Evolutionary conservation across 192 early-diverging fungal species (phyloP), one percentile per base, ranked within the genome.

Genomic region (Dimargaris cristalligena): DNA sequence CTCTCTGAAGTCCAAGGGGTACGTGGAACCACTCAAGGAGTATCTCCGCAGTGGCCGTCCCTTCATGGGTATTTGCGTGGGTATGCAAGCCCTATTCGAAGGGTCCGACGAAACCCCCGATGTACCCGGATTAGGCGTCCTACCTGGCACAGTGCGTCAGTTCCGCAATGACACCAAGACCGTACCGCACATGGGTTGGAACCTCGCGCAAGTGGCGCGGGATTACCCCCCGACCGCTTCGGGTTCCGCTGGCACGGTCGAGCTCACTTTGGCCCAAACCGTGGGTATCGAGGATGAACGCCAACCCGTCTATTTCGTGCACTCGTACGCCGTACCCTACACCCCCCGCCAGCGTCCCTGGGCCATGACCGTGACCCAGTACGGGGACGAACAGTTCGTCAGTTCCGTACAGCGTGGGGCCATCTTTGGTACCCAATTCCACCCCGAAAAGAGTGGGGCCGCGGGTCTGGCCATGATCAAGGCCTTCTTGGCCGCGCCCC

Each of bases 111-210:
- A 99, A 73, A 81, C 71, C 8, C 87, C 87, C 0, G 74, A 71
- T 2, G 80, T 86, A 18, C 65, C 75, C 1, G 97, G 97, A 10
- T 73, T 99, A 31, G 87, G 91, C 3, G 59, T 97, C 25, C 84
- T 99, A 54, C 82, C 84, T 0, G 84, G 84, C 11, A 72, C 67
- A 2, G 81, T 87, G 30, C 68, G 60, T 23, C 67, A 74, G 26
- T 95, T 96, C 68, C 66, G 62, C 18, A 64, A 59, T 47, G 48
- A 61, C 3, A 76, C 66, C 41, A 96, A 98, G 68, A 62, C 90
- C 0, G 97, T 99, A 29, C 97, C 97, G 6, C 97, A 99, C 68
- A 97, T 99, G 80, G 97, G 94, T 13, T 97, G 94, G 94, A 99
- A 99, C 23, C 32, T 18, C 8, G 23, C n/a, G 18, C 13, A 14